A percentile compares a stretch with the other conserved stretches of the same genome.
These are phyloP conservation scores for Tetradesmus obliquus DNA, from an alignment of 139 green algal genomes.

Conservation along the genomic window DNA sequence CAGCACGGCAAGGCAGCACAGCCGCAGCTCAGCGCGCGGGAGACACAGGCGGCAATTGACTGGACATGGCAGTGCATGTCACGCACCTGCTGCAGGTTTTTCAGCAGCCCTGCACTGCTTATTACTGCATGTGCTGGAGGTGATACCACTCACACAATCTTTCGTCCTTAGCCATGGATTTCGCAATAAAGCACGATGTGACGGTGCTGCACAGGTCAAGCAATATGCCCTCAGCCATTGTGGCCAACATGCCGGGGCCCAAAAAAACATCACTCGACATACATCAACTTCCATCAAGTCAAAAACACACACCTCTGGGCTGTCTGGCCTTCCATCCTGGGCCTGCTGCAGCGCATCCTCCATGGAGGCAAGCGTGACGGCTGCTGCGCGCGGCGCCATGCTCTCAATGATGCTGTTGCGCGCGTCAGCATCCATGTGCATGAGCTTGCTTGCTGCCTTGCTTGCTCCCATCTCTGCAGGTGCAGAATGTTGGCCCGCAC, in stretches of 20 bases:
- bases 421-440: conserved; percentile 44
- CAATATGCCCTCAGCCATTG: too few relatives aligned
- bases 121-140: neutral
- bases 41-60: neutral
- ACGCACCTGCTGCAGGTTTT: neutral
- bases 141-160: too few relatives aligned
- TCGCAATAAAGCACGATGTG: too few relatives aligned
- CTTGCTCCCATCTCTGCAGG: conserved; percentile 37
- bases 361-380: conserved; percentile 50
- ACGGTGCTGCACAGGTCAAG: too few relatives aligned
- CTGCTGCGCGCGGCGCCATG: conserved; percentile 56
- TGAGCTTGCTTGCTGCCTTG: conserved; percentile 47
- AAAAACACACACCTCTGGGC: conserved; percentile 8
- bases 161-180: too few relatives aligned
- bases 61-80: neutral
- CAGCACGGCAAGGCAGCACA: neutral
- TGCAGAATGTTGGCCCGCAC: neutral
- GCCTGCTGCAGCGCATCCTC: conserved; percentile 43
- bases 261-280: neutral
- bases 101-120: too few relatives aligned
- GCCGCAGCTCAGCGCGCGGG: too few relatives aligned
- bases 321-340: conserved; percentile 10
- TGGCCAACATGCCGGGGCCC: too few relatives aligned
- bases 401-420: conserved; percentile 57
- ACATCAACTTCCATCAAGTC: neutral